phyloP scores from a whole-genome alignment of 495 filamentous ascomycete species.

The Schizothecium vesticola region DNA sequence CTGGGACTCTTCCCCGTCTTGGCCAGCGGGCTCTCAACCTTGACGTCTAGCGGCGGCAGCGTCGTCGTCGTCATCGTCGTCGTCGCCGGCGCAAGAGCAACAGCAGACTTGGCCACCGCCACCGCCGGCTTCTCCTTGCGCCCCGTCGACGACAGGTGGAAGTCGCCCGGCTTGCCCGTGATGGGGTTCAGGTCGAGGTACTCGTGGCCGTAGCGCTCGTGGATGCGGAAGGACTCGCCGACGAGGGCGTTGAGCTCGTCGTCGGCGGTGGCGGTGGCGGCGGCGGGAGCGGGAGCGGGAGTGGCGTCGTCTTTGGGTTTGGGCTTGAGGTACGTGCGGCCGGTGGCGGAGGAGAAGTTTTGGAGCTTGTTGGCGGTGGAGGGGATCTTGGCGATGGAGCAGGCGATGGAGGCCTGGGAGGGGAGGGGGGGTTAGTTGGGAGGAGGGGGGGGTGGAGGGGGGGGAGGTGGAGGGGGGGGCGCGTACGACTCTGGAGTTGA shows the following conservation, averaged over 20 bases:
- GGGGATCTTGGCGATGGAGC: conserved; percentile 63
- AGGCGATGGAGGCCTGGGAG: conserved; percentile 53
- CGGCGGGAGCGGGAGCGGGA: conserved; percentile 22
- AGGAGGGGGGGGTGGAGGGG: conserved; percentile 1
- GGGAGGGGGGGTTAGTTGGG: conserved; percentile 11
- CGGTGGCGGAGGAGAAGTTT: conserved; percentile 65
- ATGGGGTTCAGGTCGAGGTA: conserved; percentile 91
- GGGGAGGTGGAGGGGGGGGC: neutral
- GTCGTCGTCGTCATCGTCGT: conserved; percentile 4
- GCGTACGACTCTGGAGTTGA: conserved; percentile 69
- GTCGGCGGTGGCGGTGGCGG: conserved; percentile 31
- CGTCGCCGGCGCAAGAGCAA: neutral
- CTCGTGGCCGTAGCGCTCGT: conserved; percentile 63
- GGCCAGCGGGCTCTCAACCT: conserved; percentile 30
- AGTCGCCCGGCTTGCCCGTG: conserved; percentile 79
- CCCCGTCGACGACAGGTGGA: conserved; percentile 63
- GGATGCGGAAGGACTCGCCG: conserved; percentile 61
- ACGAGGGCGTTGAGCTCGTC: conserved; percentile 45
- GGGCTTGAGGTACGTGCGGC: conserved; percentile 64
- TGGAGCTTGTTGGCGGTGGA: conserved; percentile 50
- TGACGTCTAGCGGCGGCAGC: conserved; percentile 36
- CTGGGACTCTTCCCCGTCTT: conserved; percentile 43
- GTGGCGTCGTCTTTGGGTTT: conserved; percentile 57
- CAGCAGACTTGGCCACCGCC: neutral
- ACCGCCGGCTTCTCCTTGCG: conserved; percentile 36